phyloP scores from a whole-genome alignment of 805 yeast species.

The Metschnikowia peoriensis region DNA sequence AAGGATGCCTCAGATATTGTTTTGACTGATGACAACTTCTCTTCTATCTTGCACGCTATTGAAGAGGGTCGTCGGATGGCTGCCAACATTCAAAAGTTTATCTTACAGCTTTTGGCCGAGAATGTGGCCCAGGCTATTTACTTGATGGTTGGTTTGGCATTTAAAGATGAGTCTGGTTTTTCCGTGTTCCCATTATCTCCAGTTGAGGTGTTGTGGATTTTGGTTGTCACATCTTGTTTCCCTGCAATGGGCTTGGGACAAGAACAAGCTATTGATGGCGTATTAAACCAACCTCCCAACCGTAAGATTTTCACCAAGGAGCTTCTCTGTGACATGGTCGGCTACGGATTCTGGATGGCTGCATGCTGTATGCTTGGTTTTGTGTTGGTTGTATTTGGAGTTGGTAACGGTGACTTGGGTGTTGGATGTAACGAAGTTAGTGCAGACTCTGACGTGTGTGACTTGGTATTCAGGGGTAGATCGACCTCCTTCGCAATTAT shows the following conservation, averaged over 20 bases:
- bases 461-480: slow-evolving; percentile 37
- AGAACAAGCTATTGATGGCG: slow-evolving; percentile 39
- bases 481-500: slow-evolving; percentile 38
- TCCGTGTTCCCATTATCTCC: slow-evolving; percentile 78
- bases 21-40: slow-evolving; percentile 27
- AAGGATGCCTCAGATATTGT: slow-evolving; percentile 29
- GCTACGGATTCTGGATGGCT: slow-evolving; percentile 43
- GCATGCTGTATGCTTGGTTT: slow-evolving; percentile 38
- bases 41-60: slow-evolving; percentile 28
- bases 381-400: slow-evolving; percentile 36
- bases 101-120: slow-evolving; percentile 23
- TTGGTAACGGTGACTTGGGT: slow-evolving; percentile 41
- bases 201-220: slow-evolving; percentile 25
- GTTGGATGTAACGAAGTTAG: slow-evolving; percentile 30
- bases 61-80: slow-evolving; percentile 27
- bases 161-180: slow-evolving; percentile 56
- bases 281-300: slow-evolving; percentile 38
- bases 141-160: slow-evolving; percentile 72
- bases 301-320: slow-evolving; percentile 40
- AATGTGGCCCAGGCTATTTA: slow-evolving; percentile 53
- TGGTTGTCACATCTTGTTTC: slow-evolving; percentile 22
- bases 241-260: slow-evolving; percentile 29
- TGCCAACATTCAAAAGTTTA: slow-evolving; percentile 21
- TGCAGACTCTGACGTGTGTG: slow-evolving; percentile 22
- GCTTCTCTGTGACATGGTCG: slow-evolving; percentile 41